Conservation (phyloP, 345 rosid species). For the Salix viminalis region DNA sequence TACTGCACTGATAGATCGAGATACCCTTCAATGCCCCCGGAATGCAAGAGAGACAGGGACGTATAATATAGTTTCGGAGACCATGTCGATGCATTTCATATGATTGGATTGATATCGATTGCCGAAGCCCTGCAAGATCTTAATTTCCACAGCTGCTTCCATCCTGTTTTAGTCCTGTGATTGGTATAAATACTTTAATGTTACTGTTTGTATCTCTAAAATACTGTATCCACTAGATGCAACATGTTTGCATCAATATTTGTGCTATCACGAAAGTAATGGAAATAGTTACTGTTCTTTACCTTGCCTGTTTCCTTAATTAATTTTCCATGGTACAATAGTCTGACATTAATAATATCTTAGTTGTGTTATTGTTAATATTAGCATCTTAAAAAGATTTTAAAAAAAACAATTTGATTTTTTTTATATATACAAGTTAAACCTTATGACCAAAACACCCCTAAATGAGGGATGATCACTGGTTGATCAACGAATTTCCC, state of each 20-base stretch:
- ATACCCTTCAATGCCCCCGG: slow-evolving; percentile 48
- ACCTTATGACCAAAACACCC: too few species aligned
- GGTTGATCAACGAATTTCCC: too few species aligned
- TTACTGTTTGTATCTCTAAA: neutral
- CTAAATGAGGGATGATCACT: too few species aligned
- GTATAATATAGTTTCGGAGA: neutral
- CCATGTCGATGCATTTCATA: neutral
- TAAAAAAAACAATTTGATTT: too few species aligned
- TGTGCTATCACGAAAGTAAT: neutral
- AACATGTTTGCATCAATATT: neutral
- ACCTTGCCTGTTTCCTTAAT: neutral
- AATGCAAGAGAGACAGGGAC: slow-evolving; percentile 69
- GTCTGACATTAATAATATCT: neutral
- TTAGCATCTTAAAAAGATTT: too few species aligned
- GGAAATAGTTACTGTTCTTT: neutral
- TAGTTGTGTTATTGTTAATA: too few species aligned
- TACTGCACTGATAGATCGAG: slow-evolving; percentile 60
- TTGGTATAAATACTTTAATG: neutral
- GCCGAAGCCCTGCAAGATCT: neutral
- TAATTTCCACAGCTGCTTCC: neutral
- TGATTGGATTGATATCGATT: neutral
- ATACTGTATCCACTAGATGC: neutral
- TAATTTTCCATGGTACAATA: neutral
- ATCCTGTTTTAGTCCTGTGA: neutral
- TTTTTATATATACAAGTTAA: too few species aligned